A percentile compares a stretch with the other conserved stretches of the same genome.
phyloP scores from a whole-genome alignment of 768 basidiomycete genomes.

The Amanita brunnescens region DNA sequence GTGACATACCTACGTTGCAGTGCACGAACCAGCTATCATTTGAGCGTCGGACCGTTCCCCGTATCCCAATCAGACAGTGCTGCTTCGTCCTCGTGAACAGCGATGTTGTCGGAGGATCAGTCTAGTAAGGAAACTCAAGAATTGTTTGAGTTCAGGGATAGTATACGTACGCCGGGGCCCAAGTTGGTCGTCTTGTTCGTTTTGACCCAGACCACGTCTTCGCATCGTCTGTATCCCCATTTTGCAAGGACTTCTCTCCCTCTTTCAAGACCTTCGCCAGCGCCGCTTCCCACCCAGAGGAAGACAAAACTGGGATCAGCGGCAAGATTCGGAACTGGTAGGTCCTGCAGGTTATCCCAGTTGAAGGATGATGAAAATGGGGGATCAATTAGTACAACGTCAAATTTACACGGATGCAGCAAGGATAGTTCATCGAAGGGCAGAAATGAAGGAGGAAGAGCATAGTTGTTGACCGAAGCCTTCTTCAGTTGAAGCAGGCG shows the following conservation, averaged over 20 bases:
- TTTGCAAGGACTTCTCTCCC: slow-evolving; percentile 85
- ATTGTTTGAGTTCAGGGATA: not conserved
- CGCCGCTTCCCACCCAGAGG: slow-evolving; percentile 92
- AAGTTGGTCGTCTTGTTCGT: slow-evolving; percentile 69
- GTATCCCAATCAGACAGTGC: slow-evolving; percentile 95
- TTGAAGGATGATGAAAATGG: slow-evolving; percentile 81
- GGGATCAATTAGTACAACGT: slow-evolving; percentile 86
- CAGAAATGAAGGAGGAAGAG: slow-evolving; percentile 70
- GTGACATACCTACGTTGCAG: slow-evolving; percentile 85
- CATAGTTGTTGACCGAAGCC: slow-evolving; percentile 56
- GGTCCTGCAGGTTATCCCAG: slow-evolving; percentile 75
- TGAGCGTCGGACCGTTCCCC: slow-evolving; percentile 90
- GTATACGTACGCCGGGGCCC: slow-evolving; percentile 60
- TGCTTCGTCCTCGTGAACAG: slow-evolving; percentile 87
- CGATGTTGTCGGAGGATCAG: slow-evolving; percentile 79
- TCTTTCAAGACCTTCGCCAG: slow-evolving; percentile 82
- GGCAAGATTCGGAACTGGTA: slow-evolving; percentile 76
- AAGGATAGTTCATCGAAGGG: slow-evolving; percentile 46
- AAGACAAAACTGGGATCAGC: slow-evolving; percentile 92
- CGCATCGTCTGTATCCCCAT: slow-evolving; percentile 94
- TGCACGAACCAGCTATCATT: slow-evolving; percentile 97
- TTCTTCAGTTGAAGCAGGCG: slow-evolving; percentile 79
- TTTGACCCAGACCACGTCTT: slow-evolving; percentile 98
- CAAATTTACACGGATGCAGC: slow-evolving; percentile 68
- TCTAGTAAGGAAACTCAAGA: slow-evolving; percentile 32